Evolutionary conservation across 2,329 filamentous ascomycete genomes (phyloP), one percentile per base, ranked within the genome.

Genomic region (Chaetothyriales sp.): DNA sequence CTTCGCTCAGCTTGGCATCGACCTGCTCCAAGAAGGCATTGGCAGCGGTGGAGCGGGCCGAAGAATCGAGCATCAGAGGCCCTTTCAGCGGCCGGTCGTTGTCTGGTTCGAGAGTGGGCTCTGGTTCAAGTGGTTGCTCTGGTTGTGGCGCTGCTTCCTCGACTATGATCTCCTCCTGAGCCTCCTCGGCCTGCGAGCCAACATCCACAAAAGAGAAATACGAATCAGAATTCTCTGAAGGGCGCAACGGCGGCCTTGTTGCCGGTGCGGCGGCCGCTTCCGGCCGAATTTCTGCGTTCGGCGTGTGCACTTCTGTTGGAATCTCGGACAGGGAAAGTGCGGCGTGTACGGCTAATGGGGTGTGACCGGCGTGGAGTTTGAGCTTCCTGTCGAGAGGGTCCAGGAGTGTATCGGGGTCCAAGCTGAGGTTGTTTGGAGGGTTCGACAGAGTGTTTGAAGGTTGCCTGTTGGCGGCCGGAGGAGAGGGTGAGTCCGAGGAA

Each of bases 71-170:
- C 57, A 68, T 68, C 18, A 73, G 62, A 2, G 70, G 69, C 29
- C 69, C 70, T 57, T 64, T 66, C 37, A 73, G 62, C 50, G 69
- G 65, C 29, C 68, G 69, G 57, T 73, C 70, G 6, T 72, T 67
- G 2, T 67, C 65, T 15, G 68, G 43, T 43, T 67, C 64, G 43
- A 48, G 37, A 3, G 49, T 18, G 6, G 48, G 43, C 13, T 58
- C 47, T 20, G 56, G 43, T 44, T 55, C 50, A 37, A 43, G 48
- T 40, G 54, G 51, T 33, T 52, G 51, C 33, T 51, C 48, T 44
- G 40, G 43, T 44, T 54, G 49, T n/a, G 45, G 47, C 2, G 50
- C 46, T 7, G 48, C 46, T 28, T 57, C 50, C 43, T 55, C 44
- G 28, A n/a, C 28, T 40, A 22, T 25, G 8, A n/a, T n/a, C 19